Evolutionary conservation across 768 basidiomycete genomes (phyloP).

Genomic region (Termitomyces sp.): DNA sequence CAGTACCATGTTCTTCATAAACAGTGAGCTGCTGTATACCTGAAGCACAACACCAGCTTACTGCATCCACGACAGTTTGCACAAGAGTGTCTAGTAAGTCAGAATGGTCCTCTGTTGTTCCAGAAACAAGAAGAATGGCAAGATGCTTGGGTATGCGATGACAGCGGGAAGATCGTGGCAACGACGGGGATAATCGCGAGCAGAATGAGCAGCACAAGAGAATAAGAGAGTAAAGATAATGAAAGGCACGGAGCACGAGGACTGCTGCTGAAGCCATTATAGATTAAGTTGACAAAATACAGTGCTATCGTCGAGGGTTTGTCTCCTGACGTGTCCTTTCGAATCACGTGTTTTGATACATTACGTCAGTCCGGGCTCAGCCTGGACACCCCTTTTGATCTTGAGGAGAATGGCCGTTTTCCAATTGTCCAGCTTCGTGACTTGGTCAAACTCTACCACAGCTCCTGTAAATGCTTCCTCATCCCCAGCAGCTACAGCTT

Average conservation of each 20-base stretch:
- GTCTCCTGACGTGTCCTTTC: neutral
- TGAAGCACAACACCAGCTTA: conserved; percentile 55
- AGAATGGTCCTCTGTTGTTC: conserved; percentile 27
- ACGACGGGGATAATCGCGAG: conserved; percentile 25
- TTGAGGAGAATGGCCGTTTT: conserved; percentile 88
- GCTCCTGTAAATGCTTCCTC: conserved; percentile 66
- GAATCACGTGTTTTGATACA: conserved; percentile 1
- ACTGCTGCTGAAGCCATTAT: conserved; percentile 43
- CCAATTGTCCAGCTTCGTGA: conserved; percentile 93
- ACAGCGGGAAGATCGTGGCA: conserved; percentile 48
- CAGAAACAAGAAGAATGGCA: conserved; percentile 55
- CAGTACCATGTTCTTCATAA: conserved; percentile 65
- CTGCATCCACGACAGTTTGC: conserved; percentile 46
- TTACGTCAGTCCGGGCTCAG: conserved; percentile 33
- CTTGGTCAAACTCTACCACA: conserved; percentile 90
- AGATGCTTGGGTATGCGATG: conserved; percentile 61
- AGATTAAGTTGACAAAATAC: neutral
- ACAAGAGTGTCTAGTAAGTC: conserved; percentile 37
- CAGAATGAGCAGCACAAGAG: conserved; percentile 35
- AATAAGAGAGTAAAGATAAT: conserved; percentile 47
- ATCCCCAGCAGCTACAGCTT: conserved; percentile 53
- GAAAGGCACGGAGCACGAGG: conserved; percentile 48
- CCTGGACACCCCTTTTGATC: conserved; percentile 79
- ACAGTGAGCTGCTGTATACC: conserved; percentile 64
- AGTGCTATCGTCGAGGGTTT: neutral